Base-by-base conservation (phyloP, 2,329 filamentous ascomycete genomes). In the Ceratocystiopsis minuta region DNA sequence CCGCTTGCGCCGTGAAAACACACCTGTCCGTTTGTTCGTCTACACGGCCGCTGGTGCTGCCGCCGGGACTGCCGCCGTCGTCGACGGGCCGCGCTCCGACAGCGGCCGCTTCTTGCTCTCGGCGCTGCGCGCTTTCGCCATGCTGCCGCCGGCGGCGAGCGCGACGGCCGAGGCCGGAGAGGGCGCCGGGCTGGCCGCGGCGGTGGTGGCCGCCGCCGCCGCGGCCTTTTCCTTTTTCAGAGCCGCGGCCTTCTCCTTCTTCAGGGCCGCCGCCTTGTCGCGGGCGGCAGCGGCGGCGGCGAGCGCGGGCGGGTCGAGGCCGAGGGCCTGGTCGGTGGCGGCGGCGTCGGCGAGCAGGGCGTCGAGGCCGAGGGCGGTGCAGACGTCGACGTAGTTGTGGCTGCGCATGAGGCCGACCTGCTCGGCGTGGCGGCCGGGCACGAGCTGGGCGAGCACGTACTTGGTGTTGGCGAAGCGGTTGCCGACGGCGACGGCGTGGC, bases 401-500 rank as follows among this genome's bases (percentile, higher is more conserved):
- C 71, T 70, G 38, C 63, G 59, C 47, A 72, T 75, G 50, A 90
- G 67, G 4, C 65, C 58, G 45, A 68, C 66, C 55, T 80, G 81
- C 1, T 64, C 65, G 34, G 70, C 64, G 38, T 74, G 66, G 57
- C 86, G 92, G 15, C 87, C 85, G 0, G 86, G 85, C 18, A 96
- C 75, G 59, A 95, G 72, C 57, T 94, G 84, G 36, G 74, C 73
- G 24, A 98, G 72, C 31, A 90, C 66, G 56, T 81, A 98, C 58
- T 98, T 98, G 6, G 87, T 94, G 62, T 98, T 98, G 37, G 81
- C 80, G 57, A 79, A 90, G 47, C 78, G 76, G 57, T 98, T 96
- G 55, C 88, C 78, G 13, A 85, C 75, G 43, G 81, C 75, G 52
- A 98, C 66, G 28, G 77, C 70, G 31, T 70, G 70, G 47, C 71